Evolutionary conservation across 2,329 filamentous ascomycete genomes (phyloP), one percentile per base, ranked within the genome.

Genomic region (Colletotrichum somersetense): DNA sequence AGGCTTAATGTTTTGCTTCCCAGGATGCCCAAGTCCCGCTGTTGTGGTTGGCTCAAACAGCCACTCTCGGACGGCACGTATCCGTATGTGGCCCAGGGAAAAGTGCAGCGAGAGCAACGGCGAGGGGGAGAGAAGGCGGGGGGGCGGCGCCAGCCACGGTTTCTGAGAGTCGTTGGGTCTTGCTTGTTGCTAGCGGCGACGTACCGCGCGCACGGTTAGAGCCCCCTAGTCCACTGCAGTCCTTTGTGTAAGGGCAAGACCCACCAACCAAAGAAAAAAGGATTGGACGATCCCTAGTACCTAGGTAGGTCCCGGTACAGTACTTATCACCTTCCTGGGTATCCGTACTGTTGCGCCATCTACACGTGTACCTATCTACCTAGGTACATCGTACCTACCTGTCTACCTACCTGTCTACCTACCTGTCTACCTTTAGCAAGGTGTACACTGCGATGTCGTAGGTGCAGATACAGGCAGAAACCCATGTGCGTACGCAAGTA

Each of bases 161-260:
- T 59, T 50, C 20, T 57, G 33, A 52, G 44, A 46, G 18, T 46
- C 20, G 44, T 11, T 46, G 44, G 44, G 20, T 11, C 5, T 35
- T 63, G 56, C 5, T 35, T 63, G 56, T 53, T 71, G 50, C 52
- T 52, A 20, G 52, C 61, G n/a, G 74, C 63, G 72, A 75, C 62
- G 73, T 77, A 74, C 77, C 77, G 76, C 74, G 75, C 74, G 76
- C 77, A 78, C 77, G 78, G 78, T 77, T 77, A 74, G 67, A 66
- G 71, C 62, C 71, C 57, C 66, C 44, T 46, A 46, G 44, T 11
- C 44, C 14, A 46, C 44, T 46, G 59, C 44, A 48, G 59, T 23
- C 35, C 66, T 48, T 66, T 57, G 35, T 46, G 66, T 66, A 72
- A 61, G 66, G 70, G 59, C 48, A 40, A 44, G 18, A 48, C 20